These are phyloP conservation scores for Anthracocystis setariae DNA, from an alignment of 1,284 basidiomycete genomes.

Conservation along the genomic window DNA sequence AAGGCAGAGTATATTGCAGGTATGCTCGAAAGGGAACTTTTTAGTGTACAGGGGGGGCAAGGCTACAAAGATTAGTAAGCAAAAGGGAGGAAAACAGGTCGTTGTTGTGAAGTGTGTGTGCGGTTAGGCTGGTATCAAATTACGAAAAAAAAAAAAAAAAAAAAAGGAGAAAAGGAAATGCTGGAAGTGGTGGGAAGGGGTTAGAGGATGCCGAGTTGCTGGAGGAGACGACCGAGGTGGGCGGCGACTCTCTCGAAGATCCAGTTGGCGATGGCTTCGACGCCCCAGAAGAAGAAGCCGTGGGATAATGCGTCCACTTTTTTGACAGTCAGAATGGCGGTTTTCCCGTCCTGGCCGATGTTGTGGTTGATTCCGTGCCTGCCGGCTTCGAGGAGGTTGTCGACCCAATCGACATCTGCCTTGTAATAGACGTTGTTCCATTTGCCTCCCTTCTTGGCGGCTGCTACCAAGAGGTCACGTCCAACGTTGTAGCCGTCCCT, in stretches of 20 bases:
- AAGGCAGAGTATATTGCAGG: no score
- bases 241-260: slow-evolving; percentile 30
- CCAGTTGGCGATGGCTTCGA: slow-evolving; percentile 36
- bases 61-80: no score
- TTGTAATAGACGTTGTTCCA: slow-evolving; percentile 64
- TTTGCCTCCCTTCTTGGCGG: slow-evolving; percentile 57
- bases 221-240: slow-evolving; percentile 14
- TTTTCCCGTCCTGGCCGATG: slow-evolving; percentile 62
- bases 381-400: slow-evolving; percentile 61
- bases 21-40: no score
- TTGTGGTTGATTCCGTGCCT: slow-evolving; percentile 67
- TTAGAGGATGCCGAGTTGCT: slow-evolving; percentile 24
- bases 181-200: neutral
- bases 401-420: slow-evolving; percentile 62
- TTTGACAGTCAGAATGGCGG: slow-evolving; percentile 63
- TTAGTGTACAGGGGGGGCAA: no score
- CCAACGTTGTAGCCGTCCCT: slow-evolving; percentile 67
- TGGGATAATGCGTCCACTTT: slow-evolving; percentile 26
- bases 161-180: no score
- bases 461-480: slow-evolving; percentile 62
- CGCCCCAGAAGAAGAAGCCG: slow-evolving; percentile 42
- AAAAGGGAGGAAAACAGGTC: no score
- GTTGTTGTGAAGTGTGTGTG: no score
- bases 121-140: neutral
- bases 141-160: no score